Evolutionary conservation across 768 basidiomycete genomes (phyloP), one percentile per base, ranked within the genome.

Genomic region (Lactarius quietus): DNA sequence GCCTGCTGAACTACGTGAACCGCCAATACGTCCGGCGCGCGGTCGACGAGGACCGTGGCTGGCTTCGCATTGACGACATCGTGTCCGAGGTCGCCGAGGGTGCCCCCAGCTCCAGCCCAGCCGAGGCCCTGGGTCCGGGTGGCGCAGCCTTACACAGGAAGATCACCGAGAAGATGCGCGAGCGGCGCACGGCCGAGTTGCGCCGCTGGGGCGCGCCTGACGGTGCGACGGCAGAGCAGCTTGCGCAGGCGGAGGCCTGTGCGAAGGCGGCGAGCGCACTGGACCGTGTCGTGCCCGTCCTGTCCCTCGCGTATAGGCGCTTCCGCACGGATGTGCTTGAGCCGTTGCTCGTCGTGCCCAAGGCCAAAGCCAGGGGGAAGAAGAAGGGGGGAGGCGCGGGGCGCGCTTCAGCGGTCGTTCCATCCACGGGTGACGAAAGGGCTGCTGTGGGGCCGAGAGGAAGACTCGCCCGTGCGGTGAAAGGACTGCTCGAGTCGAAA

Each of bases 1-100:
- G 90, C 70, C 83, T 92, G 36, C 80, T 91, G 70, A 90, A 85
- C 77, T 92, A 92, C 69, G 79, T 86, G 55, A 86, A 85, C 71
- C 77, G 84, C 41, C 87, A 89, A 74, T 87, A 87, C 72, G 86
- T 92, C 67, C 88, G 88, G 72, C 86, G 89, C 31, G 87, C 86
- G 53, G 79, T 88, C 18, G 89, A 92, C 74, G 89, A 92, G 74
- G 90, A 90, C 75, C 83, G 80, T 68, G 89, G 90, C 48, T 92
- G 90, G 90, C 79, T 91, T 48, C 83, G 86, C 35, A 76, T 90
- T 51, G 79, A 78, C 59, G 89, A 90, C 72, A 81, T 88, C 18
- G 74, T 90, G 26, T 52, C 60, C 48, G 60, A 66, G 17, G 20
- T 38, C 1, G 54, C n/a, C 7, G 43, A 38, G 17, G 33, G n/a